Base-by-base conservation (phyloP, 257 asterid species). In the Hygrophila difformis region DNA sequence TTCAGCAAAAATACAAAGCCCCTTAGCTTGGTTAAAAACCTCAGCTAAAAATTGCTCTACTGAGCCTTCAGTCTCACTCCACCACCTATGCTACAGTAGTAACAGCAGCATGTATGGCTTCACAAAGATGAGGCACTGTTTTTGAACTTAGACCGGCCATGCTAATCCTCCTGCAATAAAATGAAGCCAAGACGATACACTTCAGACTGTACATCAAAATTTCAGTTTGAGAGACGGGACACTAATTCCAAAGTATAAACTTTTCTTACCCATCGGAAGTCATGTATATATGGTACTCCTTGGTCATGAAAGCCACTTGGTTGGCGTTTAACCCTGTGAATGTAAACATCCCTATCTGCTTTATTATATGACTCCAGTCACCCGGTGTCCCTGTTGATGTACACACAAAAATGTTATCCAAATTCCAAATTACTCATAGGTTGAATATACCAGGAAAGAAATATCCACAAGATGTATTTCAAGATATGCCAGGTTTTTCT, bases 281-380 rank as follows among this genome's bases (percentile, higher is more conserved):
- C 93, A 84, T 81, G 74, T 84, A 84, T 34, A 84, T 67, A 68
- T 84, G 95, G 62, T 70, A 73, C 63, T 84, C 93, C 68, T 66
- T 60, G 15, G 72, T 78, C 95, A 84, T 84, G 74, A 81, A 84
- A 24, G 79, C 65, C 13, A 84, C 93, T 71, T 84, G 95, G 49
- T 73, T 50, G 4, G 77, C 55, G 46, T 80, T 75, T 40, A 81
- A 58, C 42, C 95, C 89, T 0, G 95, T 77, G 68, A 77, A 80
- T 17, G 93, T 84, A 51, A 84, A 84, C 95, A 84, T 84, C 47
- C 95, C 95, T 18, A 81, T 84, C 62, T 84, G 95, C 74, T 84
- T 81, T 47, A 78, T 44, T 42, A 78, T 80, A 63, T 84, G 93
- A 67, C 95, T 84, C 95, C 89, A 84, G 64, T 84, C 89, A 53